These are phyloP conservation scores for Boletellus emodensis DNA, from an alignment of 768 basidiomycete species.

Conservation along the genomic window DNA sequence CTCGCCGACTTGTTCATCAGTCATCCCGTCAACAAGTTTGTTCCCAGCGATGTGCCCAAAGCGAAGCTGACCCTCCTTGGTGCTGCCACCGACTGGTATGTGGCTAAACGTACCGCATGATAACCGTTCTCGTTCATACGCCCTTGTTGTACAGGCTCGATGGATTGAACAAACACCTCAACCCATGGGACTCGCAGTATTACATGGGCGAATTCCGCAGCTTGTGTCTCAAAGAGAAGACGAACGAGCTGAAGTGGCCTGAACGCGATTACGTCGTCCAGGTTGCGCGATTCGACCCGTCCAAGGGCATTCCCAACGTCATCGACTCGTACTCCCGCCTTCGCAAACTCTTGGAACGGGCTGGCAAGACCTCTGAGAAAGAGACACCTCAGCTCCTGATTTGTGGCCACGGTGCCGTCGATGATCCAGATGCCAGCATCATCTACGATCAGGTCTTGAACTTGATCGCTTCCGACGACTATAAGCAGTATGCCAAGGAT, in stretches of 20 bases:
- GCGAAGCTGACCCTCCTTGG: slow-evolving; percentile 71
- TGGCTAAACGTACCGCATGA: slow-evolving; percentile 16
- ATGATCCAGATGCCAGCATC: slow-evolving; percentile 92
- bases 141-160: slow-evolving; percentile 57
- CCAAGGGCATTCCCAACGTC: slow-evolving; percentile 78
- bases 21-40: slow-evolving; percentile 93
- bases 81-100: slow-evolving; percentile 83
- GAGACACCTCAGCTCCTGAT: slow-evolving; percentile 72
- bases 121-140: slow-evolving; percentile 1
- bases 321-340: slow-evolving; percentile 86
- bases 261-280: slow-evolving; percentile 83
- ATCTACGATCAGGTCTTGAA: slow-evolving; percentile 79
- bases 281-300: slow-evolving; percentile 92
- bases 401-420: slow-evolving; percentile 90
- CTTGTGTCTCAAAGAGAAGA: slow-evolving; percentile 75
- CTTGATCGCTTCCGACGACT: slow-evolving; percentile 49
- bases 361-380: slow-evolving; percentile 42
- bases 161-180: slow-evolving; percentile 89
- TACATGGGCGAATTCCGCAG: slow-evolving; percentile 88
- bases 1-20: slow-evolving; percentile 89
- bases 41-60: slow-evolving; percentile 76
- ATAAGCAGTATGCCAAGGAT: slow-evolving; percentile 53
- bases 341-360: slow-evolving; percentile 56
- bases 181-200: slow-evolving; percentile 75
- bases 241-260: slow-evolving; percentile 77